phyloP scores from a whole-genome alignment of 805 yeast species.

The Isabelozyma gotoi region DNA sequence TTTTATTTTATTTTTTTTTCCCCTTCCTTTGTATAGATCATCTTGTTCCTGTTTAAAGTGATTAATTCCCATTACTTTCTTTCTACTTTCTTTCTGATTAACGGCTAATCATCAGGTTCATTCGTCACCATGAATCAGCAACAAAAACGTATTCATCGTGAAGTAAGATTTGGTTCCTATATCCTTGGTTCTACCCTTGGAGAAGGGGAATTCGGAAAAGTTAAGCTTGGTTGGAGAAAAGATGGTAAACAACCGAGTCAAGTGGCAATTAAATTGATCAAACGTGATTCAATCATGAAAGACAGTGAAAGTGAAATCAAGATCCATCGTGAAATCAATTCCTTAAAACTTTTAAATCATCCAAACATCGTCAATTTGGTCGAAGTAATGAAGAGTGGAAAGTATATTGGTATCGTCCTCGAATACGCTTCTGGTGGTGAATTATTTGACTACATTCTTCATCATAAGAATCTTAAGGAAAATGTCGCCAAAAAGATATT shows the following conservation, averaged over 20 bases:
- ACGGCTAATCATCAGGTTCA: too few species aligned
- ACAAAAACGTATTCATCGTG: slow-evolving; percentile 47
- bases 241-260: slow-evolving; percentile 76
- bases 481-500: slow-evolving; percentile 81
- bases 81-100: not conserved
- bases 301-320: slow-evolving; percentile 85
- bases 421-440: slow-evolving; percentile 99
- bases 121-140: not conserved
- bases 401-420: slow-evolving; percentile 92
- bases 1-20: too few species aligned
- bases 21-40: not conserved
- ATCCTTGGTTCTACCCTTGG: slow-evolving; percentile 91
- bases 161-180: slow-evolving; percentile 86
- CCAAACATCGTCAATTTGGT: slow-evolving; percentile 92
- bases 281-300: slow-evolving; percentile 83
- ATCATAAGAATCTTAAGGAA: slow-evolving; percentile 84
- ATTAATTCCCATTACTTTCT: not conserved
- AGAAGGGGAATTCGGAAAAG: slow-evolving; percentile 98
- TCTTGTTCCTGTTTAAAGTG: not conserved
- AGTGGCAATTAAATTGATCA: slow-evolving; percentile 90
- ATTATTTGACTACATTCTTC: slow-evolving; percentile 86
- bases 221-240: slow-evolving; percentile 93
- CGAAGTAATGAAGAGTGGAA: slow-evolving; percentile 90
- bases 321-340: slow-evolving; percentile 90
- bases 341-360: slow-evolving; percentile 79